phyloP scores from a whole-genome alignment of 768 basidiomycete genomes.

The Suillus sp. region DNA sequence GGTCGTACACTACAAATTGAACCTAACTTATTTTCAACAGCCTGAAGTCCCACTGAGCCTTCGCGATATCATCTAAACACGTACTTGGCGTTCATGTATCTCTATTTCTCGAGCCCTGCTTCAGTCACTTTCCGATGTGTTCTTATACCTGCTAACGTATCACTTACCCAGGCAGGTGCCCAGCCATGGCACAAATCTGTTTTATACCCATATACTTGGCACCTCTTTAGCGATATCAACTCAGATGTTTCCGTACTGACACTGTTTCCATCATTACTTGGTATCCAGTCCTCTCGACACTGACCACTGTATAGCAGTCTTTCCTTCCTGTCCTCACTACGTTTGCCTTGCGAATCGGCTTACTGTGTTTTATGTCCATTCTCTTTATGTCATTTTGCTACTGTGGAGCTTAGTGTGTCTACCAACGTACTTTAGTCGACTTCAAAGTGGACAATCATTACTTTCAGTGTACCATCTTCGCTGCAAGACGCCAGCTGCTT shows the following conservation, averaged over 20 bases:
- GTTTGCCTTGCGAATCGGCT: slow-evolving; percentile 22
- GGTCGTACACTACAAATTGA: slow-evolving; percentile 4
- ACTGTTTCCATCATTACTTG: slow-evolving; percentile 37
- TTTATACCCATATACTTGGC: slow-evolving; percentile 74
- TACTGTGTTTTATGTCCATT: slow-evolving; percentile 12
- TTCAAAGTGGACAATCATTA: slow-evolving; percentile 62
- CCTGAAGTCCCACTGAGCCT: slow-evolving; percentile 91
- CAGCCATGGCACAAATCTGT: slow-evolving; percentile 36
- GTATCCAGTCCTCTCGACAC: slow-evolving; percentile 40
- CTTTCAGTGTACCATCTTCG: slow-evolving; percentile 89
- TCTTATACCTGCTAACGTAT: slow-evolving; percentile 51
- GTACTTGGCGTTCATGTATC: slow-evolving; percentile 69
- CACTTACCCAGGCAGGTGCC: slow-evolving; percentile 46
- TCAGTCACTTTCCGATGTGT: slow-evolving; percentile 34
- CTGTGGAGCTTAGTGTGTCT: slow-evolving; percentile 4
- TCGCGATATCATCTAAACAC: slow-evolving; percentile 81
- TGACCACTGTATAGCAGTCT: slow-evolving; percentile 71
- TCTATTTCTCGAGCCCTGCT: slow-evolving; percentile 58
- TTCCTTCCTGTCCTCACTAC: slow-evolving; percentile 12
- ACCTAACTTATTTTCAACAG: slow-evolving; percentile 42
- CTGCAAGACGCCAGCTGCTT: slow-evolving; percentile 81
- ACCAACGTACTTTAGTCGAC: slow-evolving; percentile 44
- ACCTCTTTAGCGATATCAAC: slow-evolving; percentile 39
- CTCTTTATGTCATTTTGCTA: slow-evolving; percentile 5
- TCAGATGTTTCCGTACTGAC: slow-evolving; percentile 68